These are phyloP conservation scores for Peronospora destructor DNA, from an alignment of 352 stramenopile genomes.

Conservation along the genomic window DNA sequence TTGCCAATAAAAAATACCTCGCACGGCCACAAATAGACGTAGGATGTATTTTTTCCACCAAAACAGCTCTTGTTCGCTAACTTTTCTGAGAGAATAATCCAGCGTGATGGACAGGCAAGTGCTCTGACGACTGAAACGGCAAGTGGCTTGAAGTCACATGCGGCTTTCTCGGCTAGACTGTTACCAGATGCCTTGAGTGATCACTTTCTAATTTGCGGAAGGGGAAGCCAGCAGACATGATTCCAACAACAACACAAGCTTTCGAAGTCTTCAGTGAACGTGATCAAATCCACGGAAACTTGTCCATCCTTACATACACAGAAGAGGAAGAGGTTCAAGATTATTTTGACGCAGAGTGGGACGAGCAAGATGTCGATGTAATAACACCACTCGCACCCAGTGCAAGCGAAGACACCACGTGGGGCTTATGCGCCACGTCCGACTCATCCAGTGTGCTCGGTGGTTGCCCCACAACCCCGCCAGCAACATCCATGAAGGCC, in stretches of 20 bases:
- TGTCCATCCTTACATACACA: conserved; percentile 23
- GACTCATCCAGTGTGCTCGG: conserved; percentile 15
- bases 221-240: conserved; percentile 14
- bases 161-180: conserved; percentile 11
- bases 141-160: conserved; percentile 15
- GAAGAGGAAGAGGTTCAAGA: conserved; percentile 18
- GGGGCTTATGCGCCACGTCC: conserved; percentile 3
- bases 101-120: conserved; percentile 18
- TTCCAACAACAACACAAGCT: conserved; percentile 4
- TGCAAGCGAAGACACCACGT: conserved; percentile 9
- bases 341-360: conserved; percentile 20
- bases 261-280: conserved; percentile 21
- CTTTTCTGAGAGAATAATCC: conserved; percentile 13
- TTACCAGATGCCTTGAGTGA: conserved; percentile 1
- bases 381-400: background rate
- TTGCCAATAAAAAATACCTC: background rate
- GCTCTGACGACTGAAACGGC: conserved; percentile 23
- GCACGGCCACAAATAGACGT: background rate
- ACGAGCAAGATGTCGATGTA: conserved; percentile 7
- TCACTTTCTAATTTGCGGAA: conserved; percentile 18
- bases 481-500: conserved; percentile 3
- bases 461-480: conserved; percentile 7
- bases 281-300: conserved; percentile 11
- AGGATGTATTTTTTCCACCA: background rate
- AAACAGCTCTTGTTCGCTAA: background rate